Base-by-base conservation (phyloP, 2,329 filamentous ascomycete genomes). In the Pseudomassariella vexata region DNA sequence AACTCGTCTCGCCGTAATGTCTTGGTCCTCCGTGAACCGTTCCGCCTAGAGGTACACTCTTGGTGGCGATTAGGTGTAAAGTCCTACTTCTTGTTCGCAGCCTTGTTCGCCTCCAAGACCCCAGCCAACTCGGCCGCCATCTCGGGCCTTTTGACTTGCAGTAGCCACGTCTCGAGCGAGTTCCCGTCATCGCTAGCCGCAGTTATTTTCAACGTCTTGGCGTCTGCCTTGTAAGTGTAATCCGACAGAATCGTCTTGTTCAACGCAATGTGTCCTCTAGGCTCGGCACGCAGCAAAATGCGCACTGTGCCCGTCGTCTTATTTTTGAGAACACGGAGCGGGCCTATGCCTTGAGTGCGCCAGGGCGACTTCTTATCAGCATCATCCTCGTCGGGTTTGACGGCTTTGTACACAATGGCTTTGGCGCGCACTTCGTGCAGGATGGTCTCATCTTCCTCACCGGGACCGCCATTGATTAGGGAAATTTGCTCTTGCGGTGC, bases 201-300 rank as follows among this genome's bases (percentile, higher is more conserved):
- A 9, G 66, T 65, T 36, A 82, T 45, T 50, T 73, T 77, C 37
- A 82, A 62, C 37, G 73, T 78, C 57, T 80, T 83, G 9, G 65
- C 63, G 18, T 70, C 67, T 6, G 68, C 62, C 47, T 73, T 73
- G 62, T 88, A 89, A 5, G 66, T 65, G 32, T 79, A 59, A n/a
- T 69, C 63, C 2, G 75, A 62, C 20, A 85, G 57, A 29, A 89
- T 56, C 14, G 66, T 57, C 45, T 80, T 75, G 60, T 94, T 94
- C 48, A 94, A 62, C 4, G 82, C 72, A 28, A 90, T 66, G 23
- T 82, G 74, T 11, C 86, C 86, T 40, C 79, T 73, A 1, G 85
- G 84, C 42, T 88, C 82, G n/a, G 76, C 76, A 30, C 86, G 77
- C 40, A 89, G 61, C 14, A 94, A 60, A 27, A 92, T 62, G 24